Conservation (phyloP, 345 rosid species). For the Lenwebbia sp. region DNA sequence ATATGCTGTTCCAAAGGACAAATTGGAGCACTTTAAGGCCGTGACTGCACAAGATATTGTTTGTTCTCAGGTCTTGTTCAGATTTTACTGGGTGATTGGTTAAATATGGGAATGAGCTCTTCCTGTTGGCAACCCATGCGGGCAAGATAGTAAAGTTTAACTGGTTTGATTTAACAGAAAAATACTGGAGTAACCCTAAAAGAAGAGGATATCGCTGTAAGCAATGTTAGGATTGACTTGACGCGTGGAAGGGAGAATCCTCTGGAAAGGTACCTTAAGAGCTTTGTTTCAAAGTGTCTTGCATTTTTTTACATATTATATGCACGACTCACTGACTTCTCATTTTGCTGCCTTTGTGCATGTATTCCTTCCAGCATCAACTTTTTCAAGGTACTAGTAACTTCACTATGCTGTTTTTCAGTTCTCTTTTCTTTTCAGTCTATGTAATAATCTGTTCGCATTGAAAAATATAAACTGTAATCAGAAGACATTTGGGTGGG, state of each 20-base stretch:
- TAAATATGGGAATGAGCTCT: not conserved
- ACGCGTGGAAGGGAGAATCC: slow-evolving; percentile 84
- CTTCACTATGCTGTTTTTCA: not conserved
- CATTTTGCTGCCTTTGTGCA: not conserved
- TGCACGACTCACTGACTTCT: not conserved
- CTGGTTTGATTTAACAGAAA: slow-evolving; percentile 28
- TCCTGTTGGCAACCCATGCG: not conserved
- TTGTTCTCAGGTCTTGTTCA: slow-evolving; percentile 67
- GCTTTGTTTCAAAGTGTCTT: not conserved
- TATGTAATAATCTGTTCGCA: not conserved
- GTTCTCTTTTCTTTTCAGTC: not conserved
- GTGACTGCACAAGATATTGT: slow-evolving; percentile 82
- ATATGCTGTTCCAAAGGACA: slow-evolving; percentile 85
- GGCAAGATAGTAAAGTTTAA: not conserved
- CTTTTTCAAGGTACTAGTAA: slow-evolving; percentile 67
- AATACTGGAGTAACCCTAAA: slow-evolving; percentile 45
- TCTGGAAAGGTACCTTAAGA: slow-evolving; percentile 56
- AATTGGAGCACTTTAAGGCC: slow-evolving; percentile 63
- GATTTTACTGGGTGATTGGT: not conserved
- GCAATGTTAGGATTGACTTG: slow-evolving; percentile 83
- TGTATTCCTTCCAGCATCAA: slow-evolving; percentile 53
- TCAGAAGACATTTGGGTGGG: not conserved
- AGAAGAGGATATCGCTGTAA: slow-evolving; percentile 72
- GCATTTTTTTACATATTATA: not conserved
- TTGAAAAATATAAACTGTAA: not conserved